phyloP scores from a whole-genome alignment of 352 stramenopile genomes.

The Phytophthora multivora region DNA sequence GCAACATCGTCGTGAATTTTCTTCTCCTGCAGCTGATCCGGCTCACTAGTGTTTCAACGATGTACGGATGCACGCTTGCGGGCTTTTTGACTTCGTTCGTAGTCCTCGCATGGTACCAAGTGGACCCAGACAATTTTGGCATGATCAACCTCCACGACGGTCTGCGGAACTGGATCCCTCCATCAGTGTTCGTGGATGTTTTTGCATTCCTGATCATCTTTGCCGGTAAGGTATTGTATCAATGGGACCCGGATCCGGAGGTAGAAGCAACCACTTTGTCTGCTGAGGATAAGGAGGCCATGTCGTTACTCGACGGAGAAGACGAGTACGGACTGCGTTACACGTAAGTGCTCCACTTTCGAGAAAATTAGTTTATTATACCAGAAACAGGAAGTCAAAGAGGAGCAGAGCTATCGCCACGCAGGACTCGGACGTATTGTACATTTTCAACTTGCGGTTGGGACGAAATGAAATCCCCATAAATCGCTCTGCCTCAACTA shows the following conservation, averaged over 20 bases:
- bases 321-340: slow-evolving; percentile 78
- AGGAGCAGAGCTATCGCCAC: slow-evolving; percentile 25
- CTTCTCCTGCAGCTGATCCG: slow-evolving; percentile 73
- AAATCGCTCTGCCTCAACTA: slow-evolving; percentile 1
- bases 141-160: slow-evolving; percentile 58
- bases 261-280: slow-evolving; percentile 83
- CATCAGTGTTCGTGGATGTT: slow-evolving; percentile 72
- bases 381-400: slow-evolving; percentile 12
- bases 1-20: slow-evolving; percentile 82
- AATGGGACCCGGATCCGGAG: slow-evolving; percentile 81
- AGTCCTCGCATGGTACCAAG: slow-evolving; percentile 79
- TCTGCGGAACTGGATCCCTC: slow-evolving; percentile 72
- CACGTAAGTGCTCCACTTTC: slow-evolving; percentile 40
- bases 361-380: slow-evolving; percentile 12
- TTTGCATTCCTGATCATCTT: slow-evolving; percentile 73
- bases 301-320: slow-evolving; percentile 71
- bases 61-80: slow-evolving; percentile 75
- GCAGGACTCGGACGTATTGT: slow-evolving; percentile 18
- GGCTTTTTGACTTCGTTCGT: slow-evolving; percentile 79
- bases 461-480: slow-evolving; percentile 24
- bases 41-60: slow-evolving; percentile 79
- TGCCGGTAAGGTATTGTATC: slow-evolving; percentile 73
- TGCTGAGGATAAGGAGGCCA: slow-evolving; percentile 84
- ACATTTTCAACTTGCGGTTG: slow-evolving; percentile 27
- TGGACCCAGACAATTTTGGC: slow-evolving; percentile 71